Base-by-base conservation (phyloP, 2,329 filamentous ascomycete genomes). In the Aspergillus amoenus region DNA sequence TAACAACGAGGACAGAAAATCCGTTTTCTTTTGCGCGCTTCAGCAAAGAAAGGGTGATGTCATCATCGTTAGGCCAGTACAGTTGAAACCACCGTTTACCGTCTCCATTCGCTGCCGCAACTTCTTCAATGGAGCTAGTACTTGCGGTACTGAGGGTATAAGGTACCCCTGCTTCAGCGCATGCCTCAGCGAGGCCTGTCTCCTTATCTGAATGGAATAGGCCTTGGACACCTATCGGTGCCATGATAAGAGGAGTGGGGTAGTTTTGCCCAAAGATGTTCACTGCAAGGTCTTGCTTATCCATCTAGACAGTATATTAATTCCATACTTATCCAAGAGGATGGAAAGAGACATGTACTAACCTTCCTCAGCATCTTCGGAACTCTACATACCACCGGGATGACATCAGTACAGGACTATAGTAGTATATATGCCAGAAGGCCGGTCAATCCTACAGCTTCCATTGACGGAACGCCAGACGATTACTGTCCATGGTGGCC, bases 11-110 rank as follows among this genome's bases (percentile, higher is more conserved):
- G 0, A 85, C 86, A 34, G 79, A 80, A 72, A 81, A 91, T 1
- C 88, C 88, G 32, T 77, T 81, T 0, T 73, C 77, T 66, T 84
- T 84, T 0, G 88, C 89, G 0, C 88, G 80, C 1, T 72, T 68
- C 4, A 91, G 78, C 15, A 91, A 74, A 1, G 84, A 88, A 0
- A 81, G 75, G 0, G 88, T 91, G 54, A 91, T 77, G 3, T 86
- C 82, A 52, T 91, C 81, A 54, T 84, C 82, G 18, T 79, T 74
- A 0, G 88, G 88, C 86, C 88, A 91, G 74, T 92, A 92, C 0
- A 92, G 80, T 68, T 92, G 89, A 69, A 82, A 92, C 87, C 87
- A 92, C 11, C 87, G 77, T 32, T 81, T 77, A 0, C 84, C 83
- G 5, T 81, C 73, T 0, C 81, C 82, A 50, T 81, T 84, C 0